Base-by-base conservation (phyloP, 306 rosid genomes). In the Lathyrus sativus region DNA sequence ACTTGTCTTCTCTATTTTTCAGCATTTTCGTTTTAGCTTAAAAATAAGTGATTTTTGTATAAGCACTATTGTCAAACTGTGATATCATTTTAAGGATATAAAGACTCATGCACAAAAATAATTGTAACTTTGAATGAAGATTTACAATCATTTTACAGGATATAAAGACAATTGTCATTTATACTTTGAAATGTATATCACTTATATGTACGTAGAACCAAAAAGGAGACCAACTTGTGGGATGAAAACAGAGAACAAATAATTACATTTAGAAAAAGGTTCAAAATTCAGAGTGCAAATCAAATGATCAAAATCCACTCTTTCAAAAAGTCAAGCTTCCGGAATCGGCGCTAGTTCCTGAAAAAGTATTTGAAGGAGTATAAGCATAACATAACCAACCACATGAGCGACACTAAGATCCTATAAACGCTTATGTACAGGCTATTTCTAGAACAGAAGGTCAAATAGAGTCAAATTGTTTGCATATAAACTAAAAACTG, bases 311-410 rank as follows among this genome's bases (percentile, higher is more conserved):
- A 49, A 57, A 78, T 62, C 64, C 48, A 71, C 69, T 69, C 37
- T 31, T 26, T 42, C 26, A 43, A 58, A 67, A 59, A 22, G 56
- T 79, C 76, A 92, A 60, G 83, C 87, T 87, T 92, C 98, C 11
- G 98, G 96, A 73, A 88, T 92, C 10, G 96, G 74, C 35, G 85
- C 55, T 29, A 62, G 71, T 31, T 79, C 95, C 98, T 89, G 86
- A 42, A 68, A 82, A 73, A 75, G 61, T 67, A 18, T 48, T 12
- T 15, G 73, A 65, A 75, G 69, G 72, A 70, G 37, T 54, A 11
- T 71, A 53, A 78, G 74, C n/a, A n/a, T n/a, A n/a, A n/a, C 61
- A 75, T 58, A 56, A 11, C 51, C 22, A 61, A 42, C 15, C 46
- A 24, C 28, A 77, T 22, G 42, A 62, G 35, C 2, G 35, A 41